Conservation (phyloP, 2,329 filamentous ascomycete genomes). For the Phialocephala sp. region DNA sequence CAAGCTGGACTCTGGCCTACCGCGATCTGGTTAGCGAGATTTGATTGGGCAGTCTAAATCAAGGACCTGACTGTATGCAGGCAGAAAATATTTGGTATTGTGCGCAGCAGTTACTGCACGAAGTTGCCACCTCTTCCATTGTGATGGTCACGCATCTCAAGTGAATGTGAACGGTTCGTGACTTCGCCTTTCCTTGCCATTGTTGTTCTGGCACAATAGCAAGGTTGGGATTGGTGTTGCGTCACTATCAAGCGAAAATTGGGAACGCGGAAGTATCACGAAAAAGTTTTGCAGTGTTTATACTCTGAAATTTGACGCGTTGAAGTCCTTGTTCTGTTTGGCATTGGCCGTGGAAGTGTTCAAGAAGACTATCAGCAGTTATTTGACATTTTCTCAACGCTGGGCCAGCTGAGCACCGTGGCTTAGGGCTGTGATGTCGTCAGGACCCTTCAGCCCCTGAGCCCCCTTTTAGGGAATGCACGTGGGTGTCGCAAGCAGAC, state of each 20-base stretch:
- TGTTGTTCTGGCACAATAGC: slow-evolving; percentile 6
- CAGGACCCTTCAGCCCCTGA: slow-evolving; percentile 5
- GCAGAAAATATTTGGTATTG: neutral
- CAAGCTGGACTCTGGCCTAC: neutral
- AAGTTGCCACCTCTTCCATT: neutral
- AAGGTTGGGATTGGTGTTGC: slow-evolving; percentile 14
- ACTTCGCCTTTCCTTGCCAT: neutral
- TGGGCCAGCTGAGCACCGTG: neutral
- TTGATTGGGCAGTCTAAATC: slow-evolving; percentile 9
- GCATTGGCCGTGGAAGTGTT: neutral
- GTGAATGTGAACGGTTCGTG: neutral
- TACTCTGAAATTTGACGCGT: slow-evolving; percentile 2
- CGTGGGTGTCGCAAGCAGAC: neutral
- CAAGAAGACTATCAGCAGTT: neutral
- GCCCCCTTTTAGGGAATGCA: neutral
- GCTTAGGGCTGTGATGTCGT: slow-evolving; percentile 1
- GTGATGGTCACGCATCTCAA: neutral
- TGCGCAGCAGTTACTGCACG: neutral
- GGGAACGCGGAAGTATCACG: slow-evolving; percentile 29
- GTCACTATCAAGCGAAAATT: slow-evolving; percentile 23
- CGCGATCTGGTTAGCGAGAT: slow-evolving; percentile 16
- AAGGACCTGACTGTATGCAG: slow-evolving; percentile 3
- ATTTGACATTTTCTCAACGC: neutral
- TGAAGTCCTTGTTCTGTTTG: neutral
- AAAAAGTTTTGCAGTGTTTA: slow-evolving; percentile 22